These are phyloP conservation scores for Tylopilus intermedius DNA, from an alignment of 768 basidiomycete genomes.

Conservation along the genomic window DNA sequence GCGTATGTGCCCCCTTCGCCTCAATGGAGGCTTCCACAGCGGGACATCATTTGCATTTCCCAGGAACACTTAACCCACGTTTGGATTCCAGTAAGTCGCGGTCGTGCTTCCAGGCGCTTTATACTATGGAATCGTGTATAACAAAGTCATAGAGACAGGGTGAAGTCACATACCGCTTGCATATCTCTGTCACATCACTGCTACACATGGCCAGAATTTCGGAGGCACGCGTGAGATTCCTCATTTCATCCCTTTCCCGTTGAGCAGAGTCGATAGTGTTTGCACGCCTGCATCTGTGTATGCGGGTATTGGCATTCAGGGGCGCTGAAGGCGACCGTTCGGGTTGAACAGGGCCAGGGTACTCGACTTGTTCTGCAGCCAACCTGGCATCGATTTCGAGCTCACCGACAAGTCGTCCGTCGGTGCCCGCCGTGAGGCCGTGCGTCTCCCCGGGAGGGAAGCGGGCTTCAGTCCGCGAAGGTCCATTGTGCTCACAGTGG, in stretches of 20 bases:
- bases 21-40: slow-evolving; percentile 27
- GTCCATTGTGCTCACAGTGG: slow-evolving; percentile 12
- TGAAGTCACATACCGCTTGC: slow-evolving; percentile 8
- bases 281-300: slow-evolving; percentile 29
- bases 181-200: slow-evolving; percentile 7
- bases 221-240: slow-evolving; percentile 75
- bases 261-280: slow-evolving; percentile 79
- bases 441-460: slow-evolving; percentile 4
- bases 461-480: background rate
- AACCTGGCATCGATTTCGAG: slow-evolving; percentile 20
- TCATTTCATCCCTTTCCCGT: slow-evolving; percentile 86
- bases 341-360: background rate
- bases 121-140: slow-evolving; percentile 17
- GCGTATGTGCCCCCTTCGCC: slow-evolving; percentile 6
- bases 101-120: slow-evolving; percentile 31
- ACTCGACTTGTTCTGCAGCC: background rate
- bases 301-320: slow-evolving; percentile 8
- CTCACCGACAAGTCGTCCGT: slow-evolving; percentile 23
- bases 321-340: background rate
- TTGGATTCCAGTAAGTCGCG: slow-evolving; percentile 48
- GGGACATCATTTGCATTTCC: slow-evolving; percentile 85
- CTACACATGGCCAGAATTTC: slow-evolving; percentile 59
- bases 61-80: slow-evolving; percentile 65
- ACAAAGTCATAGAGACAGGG: background rate
- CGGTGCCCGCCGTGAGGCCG: slow-evolving; percentile 31